Conservation (phyloP, 352 stramenopile genomes). For the Halophytophthora polymorphica region DNA sequence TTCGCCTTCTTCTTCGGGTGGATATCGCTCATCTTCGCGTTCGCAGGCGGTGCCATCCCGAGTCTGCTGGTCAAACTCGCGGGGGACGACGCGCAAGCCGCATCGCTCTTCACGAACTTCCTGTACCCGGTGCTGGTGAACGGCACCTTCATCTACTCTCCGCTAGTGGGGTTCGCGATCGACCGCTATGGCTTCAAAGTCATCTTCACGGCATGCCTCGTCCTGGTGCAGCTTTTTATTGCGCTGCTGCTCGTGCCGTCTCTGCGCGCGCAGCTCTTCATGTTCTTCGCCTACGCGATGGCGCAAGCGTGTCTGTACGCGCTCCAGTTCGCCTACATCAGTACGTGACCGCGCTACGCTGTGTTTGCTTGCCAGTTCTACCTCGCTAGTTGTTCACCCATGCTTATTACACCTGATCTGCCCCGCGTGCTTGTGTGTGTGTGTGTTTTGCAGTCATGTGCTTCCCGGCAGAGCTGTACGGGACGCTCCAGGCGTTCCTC, state of each 20-base stretch:
- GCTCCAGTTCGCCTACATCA: slow-evolving; percentile 86
- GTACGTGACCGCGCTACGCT: slow-evolving; percentile 32
- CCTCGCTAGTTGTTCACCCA: not conserved
- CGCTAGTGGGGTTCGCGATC: slow-evolving; percentile 68
- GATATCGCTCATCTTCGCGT: slow-evolving; percentile 80
- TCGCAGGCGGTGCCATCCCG: slow-evolving; percentile 69
- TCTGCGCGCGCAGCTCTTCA: slow-evolving; percentile 53
- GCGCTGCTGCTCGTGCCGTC: slow-evolving; percentile 59
- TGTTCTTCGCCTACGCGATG: slow-evolving; percentile 74
- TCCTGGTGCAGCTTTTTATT: slow-evolving; percentile 66
- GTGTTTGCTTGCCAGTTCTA: not conserved
- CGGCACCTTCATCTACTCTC: slow-evolving; percentile 77
- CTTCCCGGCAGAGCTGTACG: slow-evolving; percentile 71
- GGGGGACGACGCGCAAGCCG: slow-evolving; percentile 21
- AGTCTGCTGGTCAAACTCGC: slow-evolving; percentile 54
- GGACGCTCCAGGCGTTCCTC: slow-evolving; percentile 76
- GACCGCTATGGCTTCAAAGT: slow-evolving; percentile 79
- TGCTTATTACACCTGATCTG: slow-evolving; percentile 3
- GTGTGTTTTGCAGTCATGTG: slow-evolving; percentile 59
- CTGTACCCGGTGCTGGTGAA: slow-evolving; percentile 79
- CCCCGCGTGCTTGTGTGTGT: not conserved
- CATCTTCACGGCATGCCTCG: slow-evolving; percentile 63
- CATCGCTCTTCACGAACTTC: slow-evolving; percentile 58
- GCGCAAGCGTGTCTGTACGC: slow-evolving; percentile 73
- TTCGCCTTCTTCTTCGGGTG: slow-evolving; percentile 79